Conservation (phyloP, 2,329 filamentous ascomycete species). For the Cladosporium austrohemisphaericum region DNA sequence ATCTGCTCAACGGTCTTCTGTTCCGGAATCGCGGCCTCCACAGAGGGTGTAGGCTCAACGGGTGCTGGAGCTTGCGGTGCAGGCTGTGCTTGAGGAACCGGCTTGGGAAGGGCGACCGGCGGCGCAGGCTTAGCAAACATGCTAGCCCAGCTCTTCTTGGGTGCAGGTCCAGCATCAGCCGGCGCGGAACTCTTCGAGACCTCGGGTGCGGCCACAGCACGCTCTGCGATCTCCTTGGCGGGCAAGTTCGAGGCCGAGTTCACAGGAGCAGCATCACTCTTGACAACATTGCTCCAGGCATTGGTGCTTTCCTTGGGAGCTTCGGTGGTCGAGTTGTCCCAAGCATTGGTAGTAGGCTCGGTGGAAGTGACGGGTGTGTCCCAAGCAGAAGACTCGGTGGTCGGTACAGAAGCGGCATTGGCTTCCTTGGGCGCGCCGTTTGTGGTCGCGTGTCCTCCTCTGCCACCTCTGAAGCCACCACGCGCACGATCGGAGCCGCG, state of each 20-base stretch:
- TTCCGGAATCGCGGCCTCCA: constrained; percentile 16
- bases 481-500: constrained; percentile 57
- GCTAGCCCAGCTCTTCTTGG: constrained; percentile 53
- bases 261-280: constrained; percentile 25
- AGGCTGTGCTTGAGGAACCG: constrained; percentile 19
- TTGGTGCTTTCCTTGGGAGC: constrained; percentile 28
- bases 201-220: constrained; percentile 29
- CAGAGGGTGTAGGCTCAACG: constrained; percentile 6
- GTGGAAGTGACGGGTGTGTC: constrained; percentile 43
- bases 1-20: constrained; percentile 31
- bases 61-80: constrained; percentile 17
- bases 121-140: constrained; percentile 49
- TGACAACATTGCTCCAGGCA: constrained; percentile 42
- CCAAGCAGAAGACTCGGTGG: constrained; percentile 66
- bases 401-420: constrained; percentile 56
- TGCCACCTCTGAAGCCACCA: constrained; percentile 53
- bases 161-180: constrained; percentile 32
- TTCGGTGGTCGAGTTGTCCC: constrained; percentile 23
- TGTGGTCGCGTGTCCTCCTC: constrained; percentile 56
- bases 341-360: constrained; percentile 21
- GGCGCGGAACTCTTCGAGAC: constrained; percentile 32
- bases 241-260: constrained; percentile 1
- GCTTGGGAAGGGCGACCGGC: constrained; percentile 41
- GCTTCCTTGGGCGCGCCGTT: constrained; percentile 63
- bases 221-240: constrained; percentile 17